Evolutionary conservation across 257 asterid genomes (phyloP).

Genomic region (Thymus quinquecostatus): DNA sequence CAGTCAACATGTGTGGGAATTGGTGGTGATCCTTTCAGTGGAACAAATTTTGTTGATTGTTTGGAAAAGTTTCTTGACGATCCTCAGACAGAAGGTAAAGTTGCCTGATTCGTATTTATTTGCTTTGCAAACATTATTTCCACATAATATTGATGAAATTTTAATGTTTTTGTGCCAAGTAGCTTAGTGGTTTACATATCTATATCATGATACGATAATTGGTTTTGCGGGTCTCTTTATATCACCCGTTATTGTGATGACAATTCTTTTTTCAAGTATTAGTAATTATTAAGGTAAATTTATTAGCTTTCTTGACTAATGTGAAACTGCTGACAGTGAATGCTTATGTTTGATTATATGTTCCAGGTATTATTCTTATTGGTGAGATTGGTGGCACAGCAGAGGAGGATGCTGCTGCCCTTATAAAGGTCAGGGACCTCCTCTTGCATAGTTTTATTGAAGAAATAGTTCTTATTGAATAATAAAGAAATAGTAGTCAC

Average conservation of each 20-base stretch:
- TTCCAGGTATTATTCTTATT: slow-evolving; percentile 73
- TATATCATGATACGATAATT: neutral
- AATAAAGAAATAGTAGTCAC: neutral
- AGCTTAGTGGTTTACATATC: neutral
- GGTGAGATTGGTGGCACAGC: slow-evolving; percentile 93
- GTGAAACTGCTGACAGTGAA: neutral
- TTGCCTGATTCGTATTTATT: slow-evolving; percentile 18
- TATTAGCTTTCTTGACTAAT: neutral
- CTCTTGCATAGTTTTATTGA: slow-evolving; percentile 3
- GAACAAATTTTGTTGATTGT: slow-evolving; percentile 98
- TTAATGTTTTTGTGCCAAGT: neutral
- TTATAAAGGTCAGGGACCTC: slow-evolving; percentile 60
- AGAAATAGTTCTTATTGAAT: neutral
- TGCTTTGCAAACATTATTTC: neutral
- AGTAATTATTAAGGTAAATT: too few relatives aligned
- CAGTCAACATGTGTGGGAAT: slow-evolving; percentile 97
- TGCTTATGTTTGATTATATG: slow-evolving; percentile 17
- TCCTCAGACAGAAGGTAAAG: slow-evolving; percentile 95
- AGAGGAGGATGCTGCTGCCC: slow-evolving; percentile 87
- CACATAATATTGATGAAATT: neutral
- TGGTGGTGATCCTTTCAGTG: slow-evolving; percentile 99
- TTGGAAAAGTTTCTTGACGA: slow-evolving; percentile 79
- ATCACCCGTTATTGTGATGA: neutral
- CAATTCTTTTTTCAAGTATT: neutral
- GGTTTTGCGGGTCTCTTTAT: neutral